Conservation (phyloP, 2,329 filamentous ascomycete genomes). For the Trichoderma lentiforme region DNA sequence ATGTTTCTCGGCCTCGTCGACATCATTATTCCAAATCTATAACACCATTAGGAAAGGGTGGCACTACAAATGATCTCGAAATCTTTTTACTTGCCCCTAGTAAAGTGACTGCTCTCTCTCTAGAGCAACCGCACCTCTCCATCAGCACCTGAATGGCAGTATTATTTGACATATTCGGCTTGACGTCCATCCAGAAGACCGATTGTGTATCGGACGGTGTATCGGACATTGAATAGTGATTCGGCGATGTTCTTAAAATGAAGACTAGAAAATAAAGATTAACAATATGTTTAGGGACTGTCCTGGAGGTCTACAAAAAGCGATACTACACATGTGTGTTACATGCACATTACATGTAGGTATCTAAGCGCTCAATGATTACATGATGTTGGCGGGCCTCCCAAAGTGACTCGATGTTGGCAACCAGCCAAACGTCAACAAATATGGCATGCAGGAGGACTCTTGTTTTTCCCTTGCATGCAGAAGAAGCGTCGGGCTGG, state of each 20-base stretch:
- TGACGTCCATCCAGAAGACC: neutral
- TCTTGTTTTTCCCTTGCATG: neutral
- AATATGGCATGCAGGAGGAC: neutral
- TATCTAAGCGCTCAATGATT: neutral
- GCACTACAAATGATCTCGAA: too few species aligned
- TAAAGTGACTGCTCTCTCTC: neutral
- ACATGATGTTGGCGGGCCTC: neutral
- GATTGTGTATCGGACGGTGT: neutral
- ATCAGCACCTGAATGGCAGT: neutral
- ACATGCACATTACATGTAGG: neutral
- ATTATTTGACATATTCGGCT: neutral
- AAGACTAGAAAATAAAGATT: neutral
- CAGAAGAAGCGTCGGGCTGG: neutral
- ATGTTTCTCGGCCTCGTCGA: neutral
- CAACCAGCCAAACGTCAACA: neutral
- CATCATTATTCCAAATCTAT: constrained; percentile 7
- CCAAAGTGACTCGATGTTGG: neutral
- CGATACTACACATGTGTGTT: neutral
- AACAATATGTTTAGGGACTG: neutral
- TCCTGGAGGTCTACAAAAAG: neutral
- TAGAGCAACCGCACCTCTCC: neutral
- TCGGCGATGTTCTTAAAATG: neutral
- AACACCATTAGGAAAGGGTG: neutral
- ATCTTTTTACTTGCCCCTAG: neutral
- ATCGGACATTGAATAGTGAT: neutral